Evolutionary conservation across 139 green algal genomes (phyloP).

Genomic region (Picochlorum sp.): DNA sequence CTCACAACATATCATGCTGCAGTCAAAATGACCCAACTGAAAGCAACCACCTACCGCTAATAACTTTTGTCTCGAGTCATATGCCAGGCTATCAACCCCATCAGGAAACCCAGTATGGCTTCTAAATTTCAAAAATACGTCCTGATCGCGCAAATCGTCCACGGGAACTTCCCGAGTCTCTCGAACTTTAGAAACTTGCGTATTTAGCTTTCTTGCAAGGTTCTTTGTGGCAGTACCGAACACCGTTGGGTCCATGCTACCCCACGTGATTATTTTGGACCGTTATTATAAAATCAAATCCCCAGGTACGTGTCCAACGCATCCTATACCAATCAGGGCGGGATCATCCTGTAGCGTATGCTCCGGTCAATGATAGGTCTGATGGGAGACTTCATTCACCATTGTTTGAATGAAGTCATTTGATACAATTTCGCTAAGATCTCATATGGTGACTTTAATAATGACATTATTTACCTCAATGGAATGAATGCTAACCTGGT

Average conservation of each 20-base stretch:
- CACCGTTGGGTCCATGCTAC: slow-evolving; percentile 4
- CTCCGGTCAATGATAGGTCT: too few species aligned
- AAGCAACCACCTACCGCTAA: slow-evolving; percentile 30
- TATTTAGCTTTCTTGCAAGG: slow-evolving; percentile 14
- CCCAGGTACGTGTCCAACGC: not conserved
- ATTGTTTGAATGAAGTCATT: too few species aligned
- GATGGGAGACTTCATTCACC: too few species aligned
- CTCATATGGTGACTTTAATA: too few species aligned
- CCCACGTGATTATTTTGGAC: slow-evolving; percentile 1
- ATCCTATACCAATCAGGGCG: too few species aligned
- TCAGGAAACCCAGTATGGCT: slow-evolving; percentile 34
- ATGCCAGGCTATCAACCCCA: slow-evolving; percentile 34
- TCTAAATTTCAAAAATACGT: slow-evolving; percentile 5
- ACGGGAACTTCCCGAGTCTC: slow-evolving; percentile 7
- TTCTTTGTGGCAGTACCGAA: slow-evolving; percentile 2
- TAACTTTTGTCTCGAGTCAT: slow-evolving; percentile 35
- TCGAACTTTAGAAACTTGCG: slow-evolving; percentile 3
- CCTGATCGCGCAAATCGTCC: slow-evolving; percentile 10
- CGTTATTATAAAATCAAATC: not conserved
- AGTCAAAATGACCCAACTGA: not conserved
- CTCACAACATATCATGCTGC: not conserved
- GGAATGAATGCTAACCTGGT: too few species aligned
- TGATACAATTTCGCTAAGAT: too few species aligned
- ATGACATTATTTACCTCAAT: too few species aligned
- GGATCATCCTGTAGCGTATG: too few species aligned